These are phyloP conservation scores for Akanthomyces uredinophilus DNA, from an alignment of 2,329 filamentous ascomycete genomes.

Conservation along the genomic window DNA sequence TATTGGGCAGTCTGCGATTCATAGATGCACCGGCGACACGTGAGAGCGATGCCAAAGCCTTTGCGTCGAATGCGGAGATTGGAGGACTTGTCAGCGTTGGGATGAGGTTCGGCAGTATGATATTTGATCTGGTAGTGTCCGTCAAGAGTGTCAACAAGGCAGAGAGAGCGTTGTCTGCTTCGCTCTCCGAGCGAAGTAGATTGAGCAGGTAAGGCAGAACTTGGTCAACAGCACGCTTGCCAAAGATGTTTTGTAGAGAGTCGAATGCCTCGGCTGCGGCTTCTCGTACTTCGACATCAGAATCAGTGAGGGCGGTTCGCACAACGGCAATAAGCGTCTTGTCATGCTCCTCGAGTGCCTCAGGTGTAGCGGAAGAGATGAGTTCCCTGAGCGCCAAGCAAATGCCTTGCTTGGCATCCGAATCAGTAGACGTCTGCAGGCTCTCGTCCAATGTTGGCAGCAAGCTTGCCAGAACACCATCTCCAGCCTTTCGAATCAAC, in stretches of 20 bases:
- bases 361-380: conserved; percentile 80
- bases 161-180: conserved; percentile 87
- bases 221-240: conserved; percentile 92
- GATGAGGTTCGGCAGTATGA: conserved; percentile 92
- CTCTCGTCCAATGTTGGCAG: conserved; percentile 91
- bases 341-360: conserved; percentile 89
- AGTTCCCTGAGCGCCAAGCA: conserved; percentile 94
- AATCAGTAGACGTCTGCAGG: conserved; percentile 79
- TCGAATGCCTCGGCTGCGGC: conserved; percentile 97
- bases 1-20: conserved; percentile 81
- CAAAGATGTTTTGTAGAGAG: conserved; percentile 84
- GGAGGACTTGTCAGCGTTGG: conserved; percentile 86
- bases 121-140: conserved; percentile 88
- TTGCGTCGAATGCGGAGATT: conserved; percentile 92
- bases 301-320: conserved; percentile 84
- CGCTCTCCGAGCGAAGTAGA: conserved; percentile 77
- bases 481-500: conserved; percentile 92
- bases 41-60: conserved; percentile 85
- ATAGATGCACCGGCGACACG: conserved; percentile 87
- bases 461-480: conserved; percentile 81
- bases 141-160: conserved; percentile 92
- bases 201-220: conserved; percentile 89
- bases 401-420: conserved; percentile 93
- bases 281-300: conserved; percentile 84
- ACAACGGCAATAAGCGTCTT: conserved; percentile 93